These are phyloP conservation scores for Pelagomonas calceolata DNA, from an alignment of 108 stramenopile species.

Conservation along the genomic window DNA sequence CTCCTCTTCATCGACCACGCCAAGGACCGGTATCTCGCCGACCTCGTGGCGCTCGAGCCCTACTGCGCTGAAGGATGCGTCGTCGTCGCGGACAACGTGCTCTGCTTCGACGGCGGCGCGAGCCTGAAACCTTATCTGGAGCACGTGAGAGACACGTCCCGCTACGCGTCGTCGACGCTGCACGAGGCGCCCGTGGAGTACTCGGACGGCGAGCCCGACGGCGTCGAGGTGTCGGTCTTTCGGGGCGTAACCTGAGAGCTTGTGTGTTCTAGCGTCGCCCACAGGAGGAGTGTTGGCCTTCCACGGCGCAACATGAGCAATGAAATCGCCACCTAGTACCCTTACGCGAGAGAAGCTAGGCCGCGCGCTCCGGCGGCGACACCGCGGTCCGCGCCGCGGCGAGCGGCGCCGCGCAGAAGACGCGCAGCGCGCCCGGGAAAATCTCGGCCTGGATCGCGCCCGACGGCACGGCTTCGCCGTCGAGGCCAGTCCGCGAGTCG, in stretches of 20 bases:
- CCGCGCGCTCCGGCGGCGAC: too few species aligned
- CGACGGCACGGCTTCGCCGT: not conserved
- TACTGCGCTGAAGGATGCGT: slow-evolving; percentile 36
- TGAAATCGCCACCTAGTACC: too few species aligned
- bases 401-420: not conserved
- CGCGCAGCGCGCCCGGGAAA: not conserved
- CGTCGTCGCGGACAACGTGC: slow-evolving; percentile 78
- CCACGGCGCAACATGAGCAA: too few species aligned
- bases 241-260: too few species aligned
- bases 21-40: slow-evolving; percentile 61
- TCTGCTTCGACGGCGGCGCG: slow-evolving; percentile 35
- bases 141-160: slow-evolving; percentile 30
- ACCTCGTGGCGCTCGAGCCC: slow-evolving; percentile 43
- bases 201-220: too few species aligned
- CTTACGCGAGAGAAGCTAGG: too few species aligned
- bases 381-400: too few species aligned
- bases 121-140: slow-evolving; percentile 56
- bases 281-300: too few species aligned
- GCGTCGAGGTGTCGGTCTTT: too few species aligned
- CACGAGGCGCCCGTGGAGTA: too few species aligned
- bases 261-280: too few species aligned
- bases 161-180: not conserved
- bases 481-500: not conserved
- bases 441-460: not conserved
- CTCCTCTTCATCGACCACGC: slow-evolving; percentile 81